These are phyloP conservation scores for Funneliformis geosporum DNA, from an alignment of 192 early-diverging fungal species.

Conservation along the genomic window DNA sequence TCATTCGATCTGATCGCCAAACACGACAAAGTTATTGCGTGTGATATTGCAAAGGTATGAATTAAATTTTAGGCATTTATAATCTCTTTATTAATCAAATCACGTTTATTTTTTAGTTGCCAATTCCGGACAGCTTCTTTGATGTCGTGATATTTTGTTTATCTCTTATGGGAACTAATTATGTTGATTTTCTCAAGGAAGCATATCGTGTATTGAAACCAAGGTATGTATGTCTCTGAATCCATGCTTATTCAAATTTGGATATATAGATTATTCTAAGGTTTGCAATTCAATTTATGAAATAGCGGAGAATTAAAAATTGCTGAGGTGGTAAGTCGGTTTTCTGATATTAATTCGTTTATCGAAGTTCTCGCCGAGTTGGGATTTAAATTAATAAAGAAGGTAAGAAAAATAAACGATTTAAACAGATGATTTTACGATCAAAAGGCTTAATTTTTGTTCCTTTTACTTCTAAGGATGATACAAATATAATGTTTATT, in stretches of 20 bases:
- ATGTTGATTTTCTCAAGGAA: slow-evolving; percentile 86
- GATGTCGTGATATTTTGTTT: slow-evolving; percentile 92
- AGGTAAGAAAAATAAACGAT: slow-evolving; percentile 45
- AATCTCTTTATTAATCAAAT: not conserved
- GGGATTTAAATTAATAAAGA: slow-evolving; percentile 76
- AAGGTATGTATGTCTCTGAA: slow-evolving; percentile 59
- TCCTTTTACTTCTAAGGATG: slow-evolving; percentile 49
- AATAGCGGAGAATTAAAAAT: slow-evolving; percentile 86
- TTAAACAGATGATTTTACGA: not conserved
- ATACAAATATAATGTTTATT: slow-evolving; percentile 94
- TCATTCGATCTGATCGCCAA: slow-evolving; percentile 89
- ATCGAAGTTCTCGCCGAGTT: slow-evolving; percentile 65
- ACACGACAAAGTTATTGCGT: slow-evolving; percentile 80
- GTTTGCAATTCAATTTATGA: slow-evolving; percentile 17
- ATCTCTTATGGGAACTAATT: slow-evolving; percentile 97
- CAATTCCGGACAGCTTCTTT: slow-evolving; percentile 61
- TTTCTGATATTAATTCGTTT: slow-evolving; percentile 79
- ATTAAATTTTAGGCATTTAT: not conserved
- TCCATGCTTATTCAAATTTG: not conserved
- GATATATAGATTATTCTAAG: not conserved
- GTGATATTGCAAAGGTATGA: slow-evolving; percentile 84
- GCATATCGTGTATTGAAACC: slow-evolving; percentile 82
- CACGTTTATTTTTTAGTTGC: slow-evolving; percentile 48
- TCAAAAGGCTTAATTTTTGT: not conserved
- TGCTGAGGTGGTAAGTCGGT: slow-evolving; percentile 91